Conservation (phyloP, 106 monocot genomes). For the Platanthera guangdongensis region DNA sequence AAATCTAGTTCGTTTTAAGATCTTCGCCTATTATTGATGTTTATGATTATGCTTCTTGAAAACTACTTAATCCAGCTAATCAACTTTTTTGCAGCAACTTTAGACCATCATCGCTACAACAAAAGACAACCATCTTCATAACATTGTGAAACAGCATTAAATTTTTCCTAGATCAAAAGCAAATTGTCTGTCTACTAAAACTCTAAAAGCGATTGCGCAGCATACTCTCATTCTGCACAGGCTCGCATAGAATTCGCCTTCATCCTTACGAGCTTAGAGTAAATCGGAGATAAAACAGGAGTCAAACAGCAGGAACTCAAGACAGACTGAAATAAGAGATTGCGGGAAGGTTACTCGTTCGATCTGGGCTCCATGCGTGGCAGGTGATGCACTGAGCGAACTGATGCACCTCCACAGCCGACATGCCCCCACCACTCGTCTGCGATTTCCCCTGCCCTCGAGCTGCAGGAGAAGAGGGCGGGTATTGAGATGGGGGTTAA, state of each 20-base stretch:
- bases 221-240: background rate
- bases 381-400: conserved; percentile 75
- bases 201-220: background rate
- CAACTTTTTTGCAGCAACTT: background rate
- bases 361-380: conserved; percentile 76
- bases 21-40: background rate
- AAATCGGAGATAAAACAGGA: background rate
- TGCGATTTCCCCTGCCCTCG: background rate
- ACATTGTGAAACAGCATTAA: background rate
- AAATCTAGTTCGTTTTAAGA: background rate
- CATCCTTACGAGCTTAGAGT: background rate
- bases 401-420: conserved; percentile 49
- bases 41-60: background rate
- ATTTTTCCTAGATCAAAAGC: background rate
- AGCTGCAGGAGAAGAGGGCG: background rate
- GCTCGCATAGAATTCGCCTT: background rate
- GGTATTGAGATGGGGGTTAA: background rate
- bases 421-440: conserved; percentile 20
- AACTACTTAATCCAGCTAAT: background rate
- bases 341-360: conserved; percentile 25
- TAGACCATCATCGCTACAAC: background rate
- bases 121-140: background rate
- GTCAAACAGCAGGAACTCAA: background rate
- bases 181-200: background rate
- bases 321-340: background rate